Percentiles rank a stretch among this genome's conserved stretches.
These are phyloP conservation scores for Suhomyces yuchorum DNA, from an alignment of 1,139 yeast species.

Conservation along the genomic window DNA sequence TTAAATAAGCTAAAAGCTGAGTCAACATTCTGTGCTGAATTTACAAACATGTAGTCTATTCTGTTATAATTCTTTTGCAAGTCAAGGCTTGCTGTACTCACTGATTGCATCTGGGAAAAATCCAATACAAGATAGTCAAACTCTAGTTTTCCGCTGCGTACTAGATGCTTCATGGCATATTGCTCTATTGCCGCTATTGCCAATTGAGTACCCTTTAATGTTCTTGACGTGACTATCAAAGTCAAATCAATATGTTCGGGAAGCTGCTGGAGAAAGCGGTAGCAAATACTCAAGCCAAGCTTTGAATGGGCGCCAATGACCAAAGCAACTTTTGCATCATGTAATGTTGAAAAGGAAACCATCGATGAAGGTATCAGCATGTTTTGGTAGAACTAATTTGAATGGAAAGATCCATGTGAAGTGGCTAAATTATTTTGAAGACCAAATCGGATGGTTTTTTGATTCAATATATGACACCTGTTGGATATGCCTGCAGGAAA, in stretches of 20 bases:
- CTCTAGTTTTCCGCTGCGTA: conserved; percentile 56
- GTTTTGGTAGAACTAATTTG: neutral
- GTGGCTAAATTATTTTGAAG: neutral
- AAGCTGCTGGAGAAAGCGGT: conserved; percentile 64
- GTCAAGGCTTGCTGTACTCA: conserved; percentile 72
- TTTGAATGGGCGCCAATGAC: conserved; percentile 60
- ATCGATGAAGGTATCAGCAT: conserved; percentile 5
- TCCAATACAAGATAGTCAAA: conserved; percentile 87
- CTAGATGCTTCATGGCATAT: conserved; percentile 42
- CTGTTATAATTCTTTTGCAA: conserved; percentile 60
- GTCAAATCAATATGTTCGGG: conserved; percentile 61
- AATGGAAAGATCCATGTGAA: neutral
- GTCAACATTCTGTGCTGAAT: conserved; percentile 89
- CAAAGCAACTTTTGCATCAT: conserved; percentile 37
- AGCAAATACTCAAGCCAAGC: conserved; percentile 83
- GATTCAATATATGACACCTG: neutral
- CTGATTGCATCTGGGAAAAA: conserved; percentile 84
- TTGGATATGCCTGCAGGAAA: neutral
- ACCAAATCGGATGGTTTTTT: neutral
- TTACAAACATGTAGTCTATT: conserved; percentile 77
- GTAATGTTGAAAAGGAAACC: conserved; percentile 5
- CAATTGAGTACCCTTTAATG: conserved; percentile 79
- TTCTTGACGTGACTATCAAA: conserved; percentile 86
- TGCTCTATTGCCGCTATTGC: conserved; percentile 65
- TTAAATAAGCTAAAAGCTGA: conserved; percentile 82